Conservation (phyloP, 2,329 filamentous ascomycete genomes). For the Botrytis sinoallii region DNA sequence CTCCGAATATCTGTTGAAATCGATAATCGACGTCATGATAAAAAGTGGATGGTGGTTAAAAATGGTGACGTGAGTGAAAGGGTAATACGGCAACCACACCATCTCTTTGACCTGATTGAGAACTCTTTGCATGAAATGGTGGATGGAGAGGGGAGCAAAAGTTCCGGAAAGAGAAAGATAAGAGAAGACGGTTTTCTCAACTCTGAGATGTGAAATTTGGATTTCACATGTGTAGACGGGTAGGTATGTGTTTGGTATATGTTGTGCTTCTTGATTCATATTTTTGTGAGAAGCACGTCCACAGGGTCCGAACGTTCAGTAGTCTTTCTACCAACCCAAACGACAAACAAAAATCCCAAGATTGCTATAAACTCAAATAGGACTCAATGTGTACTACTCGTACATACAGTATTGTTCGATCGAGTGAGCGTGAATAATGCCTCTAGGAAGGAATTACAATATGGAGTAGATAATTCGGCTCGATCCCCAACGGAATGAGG, state of each 20-base stretch:
- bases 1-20: not conserved
- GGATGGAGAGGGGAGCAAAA: not conserved
- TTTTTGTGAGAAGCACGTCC: not conserved
- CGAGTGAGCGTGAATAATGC: not conserved
- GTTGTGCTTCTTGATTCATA: not conserved
- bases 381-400: not conserved
- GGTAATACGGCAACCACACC: not conserved
- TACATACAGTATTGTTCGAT: not conserved
- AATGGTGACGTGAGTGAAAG: not conserved
- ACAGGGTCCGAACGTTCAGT: not conserved
- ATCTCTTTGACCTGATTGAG: not conserved
- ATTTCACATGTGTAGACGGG: not conserved
- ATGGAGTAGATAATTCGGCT: not conserved
- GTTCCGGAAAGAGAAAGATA: not conserved
- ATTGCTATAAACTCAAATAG: not conserved
- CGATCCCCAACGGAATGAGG: not conserved
- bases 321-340: not conserved
- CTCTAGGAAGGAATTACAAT: not conserved
- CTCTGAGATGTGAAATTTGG: not conserved
- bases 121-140: not conserved
- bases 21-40: not conserved
- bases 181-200: not conserved
- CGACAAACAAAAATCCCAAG: not conserved
- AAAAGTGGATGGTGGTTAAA: not conserved
- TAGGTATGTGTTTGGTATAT: not conserved